Evolutionary conservation across 345 rosid genomes (phyloP).

Genomic region (Brassica nigra): DNA sequence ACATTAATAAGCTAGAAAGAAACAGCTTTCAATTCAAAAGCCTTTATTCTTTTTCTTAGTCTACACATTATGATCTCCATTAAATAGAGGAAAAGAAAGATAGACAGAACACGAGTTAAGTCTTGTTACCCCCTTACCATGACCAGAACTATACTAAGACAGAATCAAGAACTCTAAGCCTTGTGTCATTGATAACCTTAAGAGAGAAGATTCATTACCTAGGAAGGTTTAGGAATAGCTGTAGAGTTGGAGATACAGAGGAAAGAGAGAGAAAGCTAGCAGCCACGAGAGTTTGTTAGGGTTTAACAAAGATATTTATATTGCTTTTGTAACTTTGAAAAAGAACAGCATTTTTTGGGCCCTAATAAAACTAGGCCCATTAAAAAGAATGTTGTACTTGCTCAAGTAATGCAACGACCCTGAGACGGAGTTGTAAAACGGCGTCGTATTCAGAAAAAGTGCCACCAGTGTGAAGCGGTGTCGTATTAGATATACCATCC

Average conservation of each 20-base stretch:
- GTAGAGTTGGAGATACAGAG: neutral
- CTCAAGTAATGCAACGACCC: too few species aligned
- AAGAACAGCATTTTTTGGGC: neutral
- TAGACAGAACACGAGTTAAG: neutral
- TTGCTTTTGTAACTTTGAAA: neutral
- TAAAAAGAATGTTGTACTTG: neutral
- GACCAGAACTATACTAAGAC: neutral
- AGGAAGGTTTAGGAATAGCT: neutral
- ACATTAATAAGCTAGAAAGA: neutral
- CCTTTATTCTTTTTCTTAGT: neutral
- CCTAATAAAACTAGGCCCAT: neutral
- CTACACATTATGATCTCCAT: neutral
- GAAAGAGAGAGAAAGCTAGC: neutral
- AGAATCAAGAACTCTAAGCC: neutral
- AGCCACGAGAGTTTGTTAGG: neutral
- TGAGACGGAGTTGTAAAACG: too few species aligned
- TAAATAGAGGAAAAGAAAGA: neutral
- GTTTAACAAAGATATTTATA: neutral
- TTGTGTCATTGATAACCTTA: neutral
- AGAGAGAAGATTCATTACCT: neutral
- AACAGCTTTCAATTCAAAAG: neutral
- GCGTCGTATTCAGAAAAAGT: too few species aligned
- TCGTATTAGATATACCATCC: too few species aligned
- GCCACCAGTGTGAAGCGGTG: too few species aligned
- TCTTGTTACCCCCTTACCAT: neutral